Base-by-base conservation (phyloP, 2,329 filamentous ascomycete genomes). In the Penicillium hordei region DNA sequence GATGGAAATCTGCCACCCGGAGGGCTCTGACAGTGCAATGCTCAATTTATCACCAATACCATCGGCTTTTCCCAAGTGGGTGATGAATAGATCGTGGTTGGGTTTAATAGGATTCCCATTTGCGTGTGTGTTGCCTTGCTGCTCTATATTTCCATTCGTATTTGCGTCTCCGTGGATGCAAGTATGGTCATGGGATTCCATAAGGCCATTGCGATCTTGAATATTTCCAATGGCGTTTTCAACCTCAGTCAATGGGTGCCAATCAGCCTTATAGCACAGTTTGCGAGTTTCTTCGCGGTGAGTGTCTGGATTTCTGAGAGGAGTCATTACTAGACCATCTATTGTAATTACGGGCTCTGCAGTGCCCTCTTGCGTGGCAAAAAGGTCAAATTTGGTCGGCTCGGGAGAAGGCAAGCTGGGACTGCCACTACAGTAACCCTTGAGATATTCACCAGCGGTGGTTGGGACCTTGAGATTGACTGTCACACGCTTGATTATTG, bases 401-500 rank as follows among this genome's bases (percentile, higher is more conserved):
- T 65, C 60, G 5, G 63, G 61, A 1, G 27, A 54, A 12, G 59
- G 55, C 31, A 59, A 50, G 31, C 62, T 65, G 13, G 63, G 63
- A 5, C 59, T 63, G 40, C 65, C 65, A 45, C 58, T 65, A 38
- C 65, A 65, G 59, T 63, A 67, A 25, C 52, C 64, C 38, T 61
- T 67, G 19, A 62, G 59, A 43, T 54, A 63, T 36, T 65, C 60
- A 23, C 66, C 66, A 34, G 60, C 46, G 0, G 29, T 46, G 4
- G 55, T 57, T 17, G 65, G 61, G 1, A 66, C 60, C 1, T 65
- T 52, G 21, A 53, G 44, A 21, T 42, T 56, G 43, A 74, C 63
- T 5, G 56, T 65, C 38, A 72, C 52, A 33, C 66, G 61, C 46
- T 68, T 71, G 38, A 75, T 64, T 19, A 70, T 66, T 3, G 72